A percentile compares a stretch with the other conserved stretches of the same genome.
Evolutionary conservation across 805 yeast genomes (phyloP).

Genomic region (Diddensiella transvaalensis): DNA sequence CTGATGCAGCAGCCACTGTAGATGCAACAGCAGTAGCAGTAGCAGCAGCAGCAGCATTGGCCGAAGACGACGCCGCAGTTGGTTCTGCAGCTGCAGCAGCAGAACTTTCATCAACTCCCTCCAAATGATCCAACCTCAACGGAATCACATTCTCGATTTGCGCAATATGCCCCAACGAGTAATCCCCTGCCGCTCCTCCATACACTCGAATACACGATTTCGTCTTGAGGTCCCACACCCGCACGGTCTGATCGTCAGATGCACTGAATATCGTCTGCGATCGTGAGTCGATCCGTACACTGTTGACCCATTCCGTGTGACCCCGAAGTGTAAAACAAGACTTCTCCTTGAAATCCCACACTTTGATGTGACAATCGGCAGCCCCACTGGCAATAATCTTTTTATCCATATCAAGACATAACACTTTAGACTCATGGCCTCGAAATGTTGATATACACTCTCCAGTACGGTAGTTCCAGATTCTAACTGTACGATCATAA

Average conservation of each 20-base stretch:
- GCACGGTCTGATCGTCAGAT: conserved; percentile 85
- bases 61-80: conserved; percentile 31
- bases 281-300: conserved; percentile 78
- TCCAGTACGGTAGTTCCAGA: conserved; percentile 95
- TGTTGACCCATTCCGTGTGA: conserved; percentile 87
- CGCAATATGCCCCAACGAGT: conserved; percentile 72
- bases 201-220: conserved; percentile 77
- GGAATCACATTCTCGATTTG: conserved; percentile 94
- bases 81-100: no score
- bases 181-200: conserved; percentile 49
- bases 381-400: conserved; percentile 89
- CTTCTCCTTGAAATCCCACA: conserved; percentile 94
- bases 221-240: conserved; percentile 90
- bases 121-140: conserved; percentile 65
- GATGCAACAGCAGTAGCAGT: conserved; percentile 4
- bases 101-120: conserved; percentile 27
- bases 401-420: conserved; percentile 75
- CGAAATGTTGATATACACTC: conserved; percentile 89
- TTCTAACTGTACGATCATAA: conserved; percentile 83
- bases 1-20: neutral
- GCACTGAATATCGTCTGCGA: conserved; percentile 80
- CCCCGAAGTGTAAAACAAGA: conserved; percentile 92
- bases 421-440: conserved; percentile 85
- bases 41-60: conserved; percentile 23
- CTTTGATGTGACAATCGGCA: conserved; percentile 87